These are phyloP conservation scores for Aspergillus sp. DNA, from an alignment of 2,329 filamentous ascomycete species.

Conservation along the genomic window DNA sequence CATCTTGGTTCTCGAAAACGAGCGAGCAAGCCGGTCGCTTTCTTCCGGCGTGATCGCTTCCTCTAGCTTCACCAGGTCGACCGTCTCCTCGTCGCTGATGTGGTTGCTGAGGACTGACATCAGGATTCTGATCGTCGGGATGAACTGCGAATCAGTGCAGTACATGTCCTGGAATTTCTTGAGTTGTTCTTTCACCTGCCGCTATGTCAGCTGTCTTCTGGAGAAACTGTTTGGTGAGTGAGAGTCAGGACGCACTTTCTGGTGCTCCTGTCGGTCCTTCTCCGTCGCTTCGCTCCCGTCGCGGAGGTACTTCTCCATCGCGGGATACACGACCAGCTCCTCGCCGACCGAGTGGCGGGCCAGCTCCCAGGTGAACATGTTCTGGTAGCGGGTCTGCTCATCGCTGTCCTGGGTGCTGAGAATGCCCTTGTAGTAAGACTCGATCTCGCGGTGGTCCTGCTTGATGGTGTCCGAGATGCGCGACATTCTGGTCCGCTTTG, in stretches of 20 bases:
- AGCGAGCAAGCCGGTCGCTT: conserved; percentile 31
- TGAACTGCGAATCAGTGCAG: conserved; percentile 33
- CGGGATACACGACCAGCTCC: conserved; percentile 46
- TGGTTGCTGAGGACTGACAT: conserved; percentile 39
- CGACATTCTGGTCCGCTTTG: no score
- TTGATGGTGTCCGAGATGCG: conserved; percentile 29
- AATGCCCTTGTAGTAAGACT: conserved; percentile 34
- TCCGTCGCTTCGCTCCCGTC: conserved; percentile 38
- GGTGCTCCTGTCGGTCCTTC: conserved; percentile 41
- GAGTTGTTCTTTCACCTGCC: conserved; percentile 44
- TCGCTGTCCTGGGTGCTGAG: conserved; percentile 31
- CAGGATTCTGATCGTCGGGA: conserved; percentile 34
- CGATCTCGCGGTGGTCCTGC: conserved; percentile 31
- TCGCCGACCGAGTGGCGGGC: conserved; percentile 42
- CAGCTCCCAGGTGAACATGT: conserved; percentile 45
- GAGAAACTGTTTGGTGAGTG: not conserved
- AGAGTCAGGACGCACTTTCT: conserved; percentile 21
- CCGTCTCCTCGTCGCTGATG: conserved; percentile 43
- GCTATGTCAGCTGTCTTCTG: conserved; percentile 3
- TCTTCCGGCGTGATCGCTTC: conserved; percentile 25
- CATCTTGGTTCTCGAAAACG: conserved; percentile 44
- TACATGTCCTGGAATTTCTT: conserved; percentile 42
- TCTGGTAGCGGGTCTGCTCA: conserved; percentile 35
- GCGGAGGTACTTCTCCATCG: conserved; percentile 40
- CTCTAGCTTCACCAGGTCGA: conserved; percentile 44